Percentiles rank a stretch among this genome's conserved stretches.
These are phyloP conservation scores for Dactylis glomerata DNA, from an alignment of 176 grass and related monocot genomes.

Conservation along the genomic window DNA sequence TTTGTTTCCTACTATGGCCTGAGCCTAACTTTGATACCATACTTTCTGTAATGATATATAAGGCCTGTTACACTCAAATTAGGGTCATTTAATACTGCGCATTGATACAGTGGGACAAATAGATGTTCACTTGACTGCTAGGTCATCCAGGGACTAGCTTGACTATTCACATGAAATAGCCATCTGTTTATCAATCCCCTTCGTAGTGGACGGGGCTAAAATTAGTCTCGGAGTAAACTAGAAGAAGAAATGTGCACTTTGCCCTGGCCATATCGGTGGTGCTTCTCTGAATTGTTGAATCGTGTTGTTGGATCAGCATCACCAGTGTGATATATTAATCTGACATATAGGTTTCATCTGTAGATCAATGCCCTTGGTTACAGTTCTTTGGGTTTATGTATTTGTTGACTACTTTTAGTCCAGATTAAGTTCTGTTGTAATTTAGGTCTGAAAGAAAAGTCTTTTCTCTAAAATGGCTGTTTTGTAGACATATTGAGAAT, in stretches of 20 bases:
- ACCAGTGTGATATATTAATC: neutral
- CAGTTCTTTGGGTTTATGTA: neutral
- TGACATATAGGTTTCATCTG: constrained; percentile 15
- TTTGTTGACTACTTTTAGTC: neutral
- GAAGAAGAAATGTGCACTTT: neutral
- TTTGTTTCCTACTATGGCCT: neutral
- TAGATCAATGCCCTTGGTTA: neutral
- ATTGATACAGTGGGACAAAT: neutral
- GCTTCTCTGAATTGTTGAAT: neutral
- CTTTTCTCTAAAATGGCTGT: neutral
- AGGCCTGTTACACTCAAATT: neutral
- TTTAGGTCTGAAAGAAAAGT: neutral
- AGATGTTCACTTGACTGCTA: neutral
- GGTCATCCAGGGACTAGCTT: neutral
- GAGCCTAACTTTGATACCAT: neutral
- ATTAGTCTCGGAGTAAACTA: neutral
- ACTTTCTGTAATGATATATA: neutral
- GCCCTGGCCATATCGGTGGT: neutral
- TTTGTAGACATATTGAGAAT: neutral
- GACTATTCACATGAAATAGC: neutral
- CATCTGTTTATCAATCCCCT: neutral
- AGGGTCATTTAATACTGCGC: neutral
- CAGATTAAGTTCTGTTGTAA: neutral
- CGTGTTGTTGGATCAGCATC: neutral
- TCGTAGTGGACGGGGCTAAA: neutral